phyloP scores from a whole-genome alignment of 306 rosid genomes.

The Abrus pulchellus region DNA sequence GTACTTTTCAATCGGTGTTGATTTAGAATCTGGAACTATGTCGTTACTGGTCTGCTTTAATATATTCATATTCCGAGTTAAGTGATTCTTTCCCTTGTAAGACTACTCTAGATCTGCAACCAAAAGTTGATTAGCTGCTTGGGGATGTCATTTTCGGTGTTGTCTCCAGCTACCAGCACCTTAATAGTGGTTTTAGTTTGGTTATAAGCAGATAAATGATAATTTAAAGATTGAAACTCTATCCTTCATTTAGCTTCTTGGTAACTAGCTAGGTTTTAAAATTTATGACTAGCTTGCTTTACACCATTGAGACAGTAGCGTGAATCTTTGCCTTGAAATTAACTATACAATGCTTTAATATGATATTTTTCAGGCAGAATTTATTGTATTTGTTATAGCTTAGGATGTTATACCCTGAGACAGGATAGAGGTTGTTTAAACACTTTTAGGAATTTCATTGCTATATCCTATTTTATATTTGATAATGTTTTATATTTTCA shows the following conservation, averaged over 20 bases:
- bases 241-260: neutral
- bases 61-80: neutral
- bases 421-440: neutral
- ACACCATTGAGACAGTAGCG: neutral
- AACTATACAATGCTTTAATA: neutral
- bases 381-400: neutral
- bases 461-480: constrained; percentile 1
- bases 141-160: neutral
- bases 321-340: constrained; percentile 12
- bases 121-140: neutral
- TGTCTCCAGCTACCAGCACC: neutral
- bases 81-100: neutral
- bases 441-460: neutral
- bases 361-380: neutral
- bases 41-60: constrained; percentile 21
- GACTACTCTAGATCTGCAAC: neutral
- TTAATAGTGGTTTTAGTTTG: neutral
- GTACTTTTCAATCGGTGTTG: neutral
- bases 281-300: constrained; percentile 3
- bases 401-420: neutral
- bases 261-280: neutral
- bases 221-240: neutral
- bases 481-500: constrained; percentile 1
- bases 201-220: neutral
- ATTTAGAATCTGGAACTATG: constrained; percentile 25